Evolutionary conservation across 805 yeast genomes (phyloP).

Genomic region (Cyberlindnera misumaiensis): DNA sequence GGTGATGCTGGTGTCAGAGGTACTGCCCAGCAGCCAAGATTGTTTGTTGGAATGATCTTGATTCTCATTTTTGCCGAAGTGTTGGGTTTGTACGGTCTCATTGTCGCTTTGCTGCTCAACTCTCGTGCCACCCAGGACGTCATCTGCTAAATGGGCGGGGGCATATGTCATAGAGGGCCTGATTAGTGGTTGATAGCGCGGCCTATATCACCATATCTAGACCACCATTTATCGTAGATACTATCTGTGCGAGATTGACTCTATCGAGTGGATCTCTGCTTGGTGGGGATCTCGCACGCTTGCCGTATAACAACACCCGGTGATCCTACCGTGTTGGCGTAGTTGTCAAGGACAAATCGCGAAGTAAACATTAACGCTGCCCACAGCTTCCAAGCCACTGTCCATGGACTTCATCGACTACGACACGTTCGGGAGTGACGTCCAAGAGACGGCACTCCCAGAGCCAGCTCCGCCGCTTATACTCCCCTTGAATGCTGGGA

Average conservation of each 20-base stretch:
- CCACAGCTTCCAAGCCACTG: no score
- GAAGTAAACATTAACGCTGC: no score
- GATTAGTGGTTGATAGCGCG: not conserved
- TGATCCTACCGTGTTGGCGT: no score
- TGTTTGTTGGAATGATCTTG: constrained; percentile 97
- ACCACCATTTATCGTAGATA: not conserved
- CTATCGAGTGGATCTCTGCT: no score
- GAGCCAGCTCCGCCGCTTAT: constrained; percentile 36
- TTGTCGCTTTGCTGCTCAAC: constrained; percentile 95
- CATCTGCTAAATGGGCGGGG: constrained; percentile 44
- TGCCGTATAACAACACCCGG: no score
- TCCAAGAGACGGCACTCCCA: constrained; percentile 12
- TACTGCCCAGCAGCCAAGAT: constrained; percentile 96
- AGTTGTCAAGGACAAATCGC: no score
- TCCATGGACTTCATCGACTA: constrained; percentile 24
- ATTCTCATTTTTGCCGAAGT: constrained; percentile 99
- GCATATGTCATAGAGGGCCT: not conserved
- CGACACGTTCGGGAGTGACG: constrained; percentile 13
- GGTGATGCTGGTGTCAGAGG: constrained; percentile 99
- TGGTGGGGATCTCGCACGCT: no score
- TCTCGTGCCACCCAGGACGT: constrained; percentile 96
- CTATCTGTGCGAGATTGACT: not conserved
- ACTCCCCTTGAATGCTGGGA: constrained; percentile 29
- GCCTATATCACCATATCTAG: no score
- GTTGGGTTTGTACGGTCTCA: constrained; percentile 95